Base-by-base conservation (phyloP, 495 filamentous ascomycete species). In the Letharia columbiana region DNA sequence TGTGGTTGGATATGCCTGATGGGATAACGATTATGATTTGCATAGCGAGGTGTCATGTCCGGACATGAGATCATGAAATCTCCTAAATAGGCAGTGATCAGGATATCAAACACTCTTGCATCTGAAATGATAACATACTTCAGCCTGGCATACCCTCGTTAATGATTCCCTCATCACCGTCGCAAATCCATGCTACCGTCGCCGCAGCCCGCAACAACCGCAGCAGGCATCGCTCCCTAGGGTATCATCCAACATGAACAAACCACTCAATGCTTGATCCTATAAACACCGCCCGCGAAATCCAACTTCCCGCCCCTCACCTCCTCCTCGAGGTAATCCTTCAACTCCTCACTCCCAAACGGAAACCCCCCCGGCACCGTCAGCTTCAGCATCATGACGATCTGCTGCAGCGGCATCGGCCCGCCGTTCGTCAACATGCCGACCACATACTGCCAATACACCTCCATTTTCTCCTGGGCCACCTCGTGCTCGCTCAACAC, bases 371-470 rank as follows among this genome's bases (percentile, higher is more conserved):
- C 92, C 2, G 88, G 84, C 40, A 98, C 87, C 39, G 91, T 81
- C 81, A 98, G 89, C 74, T 88, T 89, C 80, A 98, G 79, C 90
- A 98, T 96, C 88, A 92, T 93, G 7, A 86, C 81, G 66, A 98
- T 92, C 76, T 90, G 85, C 71, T 83, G 82, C 67, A 91, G 72
- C 58, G 88, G 84, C 89, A 96, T 95, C 40, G 86, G 77, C 9
- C 89, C 90, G 66, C 88, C 83, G 74, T 98, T 97, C 66, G 90
- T 98, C 77, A 99, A 77, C 93, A 99, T 97, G 57, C 89, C 91
- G 61, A 90, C 79, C 66, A 99, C 90, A 73, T 94, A 97, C 73
- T 90, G 86, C 86, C 87, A 89, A 77, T 96, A 95, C 47, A 96
- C 81, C 62, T 84, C 83, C 77, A 88, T 88, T 72, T 92, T 92